Conservation (phyloP, 148 eudicot species). For the Diospyros kaki region DNA sequence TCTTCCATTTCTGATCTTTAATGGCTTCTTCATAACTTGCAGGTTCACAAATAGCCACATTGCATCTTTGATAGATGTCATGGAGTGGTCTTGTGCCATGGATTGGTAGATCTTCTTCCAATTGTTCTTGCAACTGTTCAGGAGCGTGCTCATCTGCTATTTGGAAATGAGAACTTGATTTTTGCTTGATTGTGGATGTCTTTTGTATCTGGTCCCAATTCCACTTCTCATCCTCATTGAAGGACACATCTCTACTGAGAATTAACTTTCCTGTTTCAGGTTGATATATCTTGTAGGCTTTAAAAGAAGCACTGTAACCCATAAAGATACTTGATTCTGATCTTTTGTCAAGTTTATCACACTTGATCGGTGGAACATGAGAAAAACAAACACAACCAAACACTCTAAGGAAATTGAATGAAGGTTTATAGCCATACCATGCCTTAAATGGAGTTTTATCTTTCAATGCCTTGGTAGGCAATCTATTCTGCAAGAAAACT, state of each 20-base stretch:
- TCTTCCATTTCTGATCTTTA: not conserved
- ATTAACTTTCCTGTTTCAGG: not conserved
- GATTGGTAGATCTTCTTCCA: conserved; percentile 2
- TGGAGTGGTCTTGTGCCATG: not conserved
- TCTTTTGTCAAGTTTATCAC: conserved; percentile 18
- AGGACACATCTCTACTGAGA: not conserved
- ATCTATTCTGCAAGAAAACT: not conserved
- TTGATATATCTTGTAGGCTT: conserved; percentile 9
- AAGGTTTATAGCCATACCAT: not conserved
- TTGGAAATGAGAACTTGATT: no score
- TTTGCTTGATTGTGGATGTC: not conserved
- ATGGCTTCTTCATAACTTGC: not conserved
- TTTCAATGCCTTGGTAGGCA: not conserved
- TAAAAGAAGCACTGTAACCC: conserved; percentile 3
- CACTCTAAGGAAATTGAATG: not conserved
- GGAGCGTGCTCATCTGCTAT: no score
- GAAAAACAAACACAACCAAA: not conserved
- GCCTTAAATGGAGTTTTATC: not conserved
- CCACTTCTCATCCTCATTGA: conserved; percentile 20
- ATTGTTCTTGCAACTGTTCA: not conserved
- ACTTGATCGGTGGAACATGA: not conserved
- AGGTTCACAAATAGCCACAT: conserved; percentile 9
- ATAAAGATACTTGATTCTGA: conserved; percentile 6
- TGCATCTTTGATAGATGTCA: conserved; percentile 10
- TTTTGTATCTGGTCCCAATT: conserved; percentile 9